Evolutionary conservation across 2,329 filamentous ascomycete species (phyloP).

Genomic region (Ophiosphaerella korrae): DNA sequence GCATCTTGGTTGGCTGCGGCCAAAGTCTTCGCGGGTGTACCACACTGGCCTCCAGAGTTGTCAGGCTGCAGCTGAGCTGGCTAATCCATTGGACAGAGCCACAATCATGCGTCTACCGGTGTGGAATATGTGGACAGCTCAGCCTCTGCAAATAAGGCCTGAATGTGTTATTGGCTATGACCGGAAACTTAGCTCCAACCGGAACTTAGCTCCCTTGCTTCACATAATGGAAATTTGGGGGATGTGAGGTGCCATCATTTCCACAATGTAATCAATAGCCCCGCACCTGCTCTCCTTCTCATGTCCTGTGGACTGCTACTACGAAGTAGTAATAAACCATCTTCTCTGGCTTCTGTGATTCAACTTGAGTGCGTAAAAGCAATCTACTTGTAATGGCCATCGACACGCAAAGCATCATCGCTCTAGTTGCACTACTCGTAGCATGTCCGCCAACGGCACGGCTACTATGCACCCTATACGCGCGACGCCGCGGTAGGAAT

Average conservation of each 20-base stretch:
- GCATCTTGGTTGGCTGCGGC: background rate
- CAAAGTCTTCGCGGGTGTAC: background rate
- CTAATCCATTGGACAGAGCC: slow-evolving; percentile 2
- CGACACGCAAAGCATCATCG: slow-evolving; percentile 12
- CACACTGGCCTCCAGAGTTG: background rate
- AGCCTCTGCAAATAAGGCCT: no score
- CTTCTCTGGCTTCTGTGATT: background rate
- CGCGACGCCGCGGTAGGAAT: no score
- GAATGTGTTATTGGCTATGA: no score
- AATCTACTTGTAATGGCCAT: slow-evolving; percentile 2
- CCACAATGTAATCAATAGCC: no score
- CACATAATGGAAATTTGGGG: no score
- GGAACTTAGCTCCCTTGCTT: no score
- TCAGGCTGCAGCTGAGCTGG: background rate
- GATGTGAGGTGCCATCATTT: no score
- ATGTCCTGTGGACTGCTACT: no score
- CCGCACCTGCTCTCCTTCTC: no score
- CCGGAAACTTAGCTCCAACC: no score
- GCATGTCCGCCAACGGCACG: slow-evolving; percentile 8
- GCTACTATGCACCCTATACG: no score
- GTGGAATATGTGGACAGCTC: no score
- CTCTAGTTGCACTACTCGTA: slow-evolving; percentile 8
- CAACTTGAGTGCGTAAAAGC: background rate
- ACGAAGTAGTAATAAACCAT: background rate
- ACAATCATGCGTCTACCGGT: background rate